A percentile compares a stretch with the other conserved stretches of the same genome.
phyloP scores from a whole-genome alignment of 306 rosid species.

The Trifolium fragiferum region DNA sequence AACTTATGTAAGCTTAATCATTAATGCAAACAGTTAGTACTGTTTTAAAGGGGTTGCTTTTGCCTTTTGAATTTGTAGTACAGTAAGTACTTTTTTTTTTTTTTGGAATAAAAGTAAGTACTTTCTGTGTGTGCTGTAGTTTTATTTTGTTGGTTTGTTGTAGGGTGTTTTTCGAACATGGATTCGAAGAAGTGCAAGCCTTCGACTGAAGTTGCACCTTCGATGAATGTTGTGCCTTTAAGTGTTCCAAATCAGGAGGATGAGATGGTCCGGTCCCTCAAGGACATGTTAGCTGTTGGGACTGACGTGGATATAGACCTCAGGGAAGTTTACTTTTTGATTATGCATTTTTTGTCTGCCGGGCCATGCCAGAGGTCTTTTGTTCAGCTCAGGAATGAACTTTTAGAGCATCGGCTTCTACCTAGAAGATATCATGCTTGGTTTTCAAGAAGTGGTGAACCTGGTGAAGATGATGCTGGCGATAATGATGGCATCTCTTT shows the following conservation, averaged over 20 bases:
- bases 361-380: conserved; percentile 84
- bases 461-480: conserved; percentile 49
- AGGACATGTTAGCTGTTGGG: conserved; percentile 45
- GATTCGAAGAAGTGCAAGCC: conserved; percentile 62
- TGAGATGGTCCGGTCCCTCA: conserved; percentile 53
- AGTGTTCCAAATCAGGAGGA: conserved; percentile 58
- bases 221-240: conserved; percentile 49
- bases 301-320: conserved; percentile 68
- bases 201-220: conserved; percentile 54
- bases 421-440: conserved; percentile 95
- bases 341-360: conserved; percentile 76
- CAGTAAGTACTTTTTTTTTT: background rate
- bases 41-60: conserved; percentile 18
- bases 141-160: conserved; percentile 37
- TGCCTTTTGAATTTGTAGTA: conserved; percentile 21
- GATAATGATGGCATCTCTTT: conserved; percentile 68
- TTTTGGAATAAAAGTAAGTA: too few species aligned
- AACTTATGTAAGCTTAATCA: too few species aligned
- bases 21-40: background rate
- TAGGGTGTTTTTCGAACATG: conserved; percentile 56
- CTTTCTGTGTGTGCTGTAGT: conserved; percentile 7
- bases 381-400: conserved; percentile 67
- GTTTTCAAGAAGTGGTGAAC: conserved; percentile 70
- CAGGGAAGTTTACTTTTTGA: conserved; percentile 78
- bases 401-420: conserved; percentile 77